Percentiles rank a stretch among this genome's conserved stretches.
phyloP scores from a whole-genome alignment of 1,139 yeast species.

The Kurtzmaniella quercitrusa region DNA sequence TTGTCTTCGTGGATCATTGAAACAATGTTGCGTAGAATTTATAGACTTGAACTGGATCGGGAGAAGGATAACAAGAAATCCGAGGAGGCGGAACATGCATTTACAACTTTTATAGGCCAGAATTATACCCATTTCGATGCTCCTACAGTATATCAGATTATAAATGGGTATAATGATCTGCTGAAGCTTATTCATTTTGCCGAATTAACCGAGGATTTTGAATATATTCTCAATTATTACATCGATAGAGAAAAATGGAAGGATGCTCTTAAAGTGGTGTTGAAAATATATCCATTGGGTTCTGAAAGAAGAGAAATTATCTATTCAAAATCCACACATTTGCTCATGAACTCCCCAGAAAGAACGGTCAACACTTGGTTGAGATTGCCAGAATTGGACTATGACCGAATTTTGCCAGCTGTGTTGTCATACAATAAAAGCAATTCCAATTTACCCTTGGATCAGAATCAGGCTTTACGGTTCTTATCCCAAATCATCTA shows the following conservation, averaged over 20 bases:
- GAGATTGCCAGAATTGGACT: slow-evolving; percentile 45
- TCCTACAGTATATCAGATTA: slow-evolving; percentile 67
- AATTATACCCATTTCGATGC: slow-evolving; percentile 53
- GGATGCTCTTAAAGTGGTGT: slow-evolving; percentile 59
- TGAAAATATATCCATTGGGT: slow-evolving; percentile 41
- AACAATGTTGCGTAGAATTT: slow-evolving; percentile 32
- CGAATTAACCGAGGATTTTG: slow-evolving; percentile 61
- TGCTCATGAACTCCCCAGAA: slow-evolving; percentile 65
- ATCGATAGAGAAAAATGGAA: slow-evolving; percentile 69
- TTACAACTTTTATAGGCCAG: slow-evolving; percentile 49
- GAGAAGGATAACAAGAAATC: slow-evolving; percentile 4
- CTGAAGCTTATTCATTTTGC: slow-evolving; percentile 68
- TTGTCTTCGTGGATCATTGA: slow-evolving; percentile 86
- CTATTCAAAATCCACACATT: slow-evolving; percentile 63
- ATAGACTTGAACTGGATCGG: slow-evolving; percentile 18
- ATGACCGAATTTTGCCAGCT: slow-evolving; percentile 69
- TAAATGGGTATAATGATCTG: slow-evolving; percentile 61
- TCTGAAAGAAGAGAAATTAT: slow-evolving; percentile 32
- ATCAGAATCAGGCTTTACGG: slow-evolving; percentile 59
- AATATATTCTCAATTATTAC: slow-evolving; percentile 66
- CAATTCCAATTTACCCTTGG: slow-evolving; percentile 21
- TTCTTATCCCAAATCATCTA: slow-evolving; percentile 60
- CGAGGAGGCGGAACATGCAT: slow-evolving; percentile 22
- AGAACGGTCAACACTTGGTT: slow-evolving; percentile 81
- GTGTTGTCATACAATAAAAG: slow-evolving; percentile 61